Base-by-base conservation (phyloP, 495 filamentous ascomycete species). In the Penicillium cataractarum region DNA sequence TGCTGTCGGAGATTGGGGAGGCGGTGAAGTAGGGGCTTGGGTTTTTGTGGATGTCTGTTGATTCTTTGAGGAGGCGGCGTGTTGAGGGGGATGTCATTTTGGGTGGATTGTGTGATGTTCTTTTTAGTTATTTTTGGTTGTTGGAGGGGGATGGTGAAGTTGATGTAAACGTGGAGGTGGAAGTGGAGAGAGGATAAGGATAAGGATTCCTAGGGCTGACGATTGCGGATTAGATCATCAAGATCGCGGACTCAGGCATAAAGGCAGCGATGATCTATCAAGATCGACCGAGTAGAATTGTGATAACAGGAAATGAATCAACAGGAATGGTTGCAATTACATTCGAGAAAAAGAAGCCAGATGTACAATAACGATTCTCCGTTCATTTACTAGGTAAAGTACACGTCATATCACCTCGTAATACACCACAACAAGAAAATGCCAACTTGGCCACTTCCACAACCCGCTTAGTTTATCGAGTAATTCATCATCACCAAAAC, bases 1-100 rank as follows among this genome's bases (percentile, higher is more conserved):
- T 92, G 50, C 84, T 77, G 69, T 97, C 92, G 63, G 67, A 71
- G 65, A 92, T 84, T 2, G 95, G 95, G 3, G 83, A 71, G 48
- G 95, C 95, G 69, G 89, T 85, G 77, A 91, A 92, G 77, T 93
- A 91, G 24, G 92, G 81, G 4, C 90, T 92, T 6, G 93, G 90
- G 56, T 88, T 81, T 67, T 79, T 80, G 68, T 89, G 83, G 65
- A 99, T 87, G 71, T 97, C 93, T 60, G 86, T 82, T 64, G 92
- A 91, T 87, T 97, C 93, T 78, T 90, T 90, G 61, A 81, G 74
- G 50, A 82, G 76, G 62, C 80, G 76, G 87, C 89, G 90, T 64
- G 71, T 68, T 51, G 74, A 73, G 65, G 68, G 71, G 32, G 67
- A 75, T 60, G 68, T 60, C 75, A 78, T 77, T 65, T 67, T 74